Evolutionary conservation across 805 yeast species (phyloP).

Genomic region (Danielozyma ontarioensis): DNA sequence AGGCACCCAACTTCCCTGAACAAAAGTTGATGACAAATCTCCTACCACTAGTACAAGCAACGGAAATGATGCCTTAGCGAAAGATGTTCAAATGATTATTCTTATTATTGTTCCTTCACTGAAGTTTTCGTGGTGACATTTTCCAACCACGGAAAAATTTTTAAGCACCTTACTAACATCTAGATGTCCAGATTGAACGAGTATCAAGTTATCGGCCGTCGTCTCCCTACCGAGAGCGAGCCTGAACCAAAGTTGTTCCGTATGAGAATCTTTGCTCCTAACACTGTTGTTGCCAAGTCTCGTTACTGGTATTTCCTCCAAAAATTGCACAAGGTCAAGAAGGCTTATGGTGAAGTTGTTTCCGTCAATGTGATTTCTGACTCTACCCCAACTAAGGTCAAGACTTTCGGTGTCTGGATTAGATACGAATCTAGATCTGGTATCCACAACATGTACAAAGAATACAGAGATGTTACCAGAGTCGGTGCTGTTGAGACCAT

Average conservation of each 20-base stretch:
- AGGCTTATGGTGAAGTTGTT: slow-evolving; percentile 99
- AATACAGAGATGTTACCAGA: slow-evolving; percentile 99
- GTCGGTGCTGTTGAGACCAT: slow-evolving; percentile 97
- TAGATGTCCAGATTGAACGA: slow-evolving; percentile 94
- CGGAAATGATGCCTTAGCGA: background rate
- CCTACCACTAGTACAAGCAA: background rate
- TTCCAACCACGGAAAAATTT: no score
- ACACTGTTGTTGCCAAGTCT: slow-evolving; percentile 98
- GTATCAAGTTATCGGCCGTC: slow-evolving; percentile 99
- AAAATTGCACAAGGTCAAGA: slow-evolving; percentile 98
- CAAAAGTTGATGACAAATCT: background rate
- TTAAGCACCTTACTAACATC: slow-evolving; percentile 12
- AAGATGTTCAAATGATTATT: background rate
- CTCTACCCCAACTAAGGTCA: slow-evolving; percentile 97
- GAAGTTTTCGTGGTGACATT: background rate
- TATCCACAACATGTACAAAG: slow-evolving; percentile 99
- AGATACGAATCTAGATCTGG: slow-evolving; percentile 99
- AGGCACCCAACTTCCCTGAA: background rate
- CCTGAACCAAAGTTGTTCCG: slow-evolving; percentile 99
- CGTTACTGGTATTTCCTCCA: slow-evolving; percentile 99
- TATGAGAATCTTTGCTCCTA: slow-evolving; percentile 99
- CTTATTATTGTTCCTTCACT: background rate
- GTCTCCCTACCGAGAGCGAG: slow-evolving; percentile 97
- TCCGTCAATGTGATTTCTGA: slow-evolving; percentile 88
- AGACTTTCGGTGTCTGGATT: slow-evolving; percentile 99